These are phyloP conservation scores for Lecanicillium sp. DNA, from an alignment of 2,329 filamentous ascomycete species.

Conservation along the genomic window DNA sequence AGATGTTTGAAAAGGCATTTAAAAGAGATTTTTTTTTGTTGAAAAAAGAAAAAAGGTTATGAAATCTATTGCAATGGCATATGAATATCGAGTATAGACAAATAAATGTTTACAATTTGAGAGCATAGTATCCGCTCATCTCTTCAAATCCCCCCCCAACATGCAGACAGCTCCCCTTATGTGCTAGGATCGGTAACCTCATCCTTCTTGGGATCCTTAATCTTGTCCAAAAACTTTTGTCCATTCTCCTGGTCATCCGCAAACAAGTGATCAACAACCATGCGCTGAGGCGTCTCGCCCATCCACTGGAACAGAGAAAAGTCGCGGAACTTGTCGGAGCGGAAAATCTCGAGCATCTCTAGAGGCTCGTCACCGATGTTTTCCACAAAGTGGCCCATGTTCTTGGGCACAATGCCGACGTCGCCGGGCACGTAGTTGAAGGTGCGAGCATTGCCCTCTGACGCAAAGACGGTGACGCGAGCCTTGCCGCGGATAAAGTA, in stretches of 20 bases:
- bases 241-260: slow-evolving; percentile 50
- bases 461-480: slow-evolving; percentile 65
- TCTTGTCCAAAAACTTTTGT: slow-evolving; percentile 51
- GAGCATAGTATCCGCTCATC: too few species aligned
- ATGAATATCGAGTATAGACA: background rate
- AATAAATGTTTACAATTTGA: too few species aligned
- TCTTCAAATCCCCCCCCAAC: too few species aligned
- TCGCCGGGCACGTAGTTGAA: slow-evolving; percentile 72
- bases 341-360: slow-evolving; percentile 69
- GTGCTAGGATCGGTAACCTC: slow-evolving; percentile 32
- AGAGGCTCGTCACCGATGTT: slow-evolving; percentile 70
- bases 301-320: slow-evolving; percentile 71
- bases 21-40: too few species aligned
- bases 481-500: slow-evolving; percentile 69
- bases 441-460: slow-evolving; percentile 59
- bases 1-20: too few species aligned
- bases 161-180: background rate
- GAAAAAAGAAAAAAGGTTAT: background rate
- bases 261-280: slow-evolving; percentile 61
- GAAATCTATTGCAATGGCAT: background rate
- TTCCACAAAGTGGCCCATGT: slow-evolving; percentile 77
- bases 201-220: slow-evolving; percentile 54
- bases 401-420: slow-evolving; percentile 67
- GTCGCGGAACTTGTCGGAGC: slow-evolving; percentile 62
- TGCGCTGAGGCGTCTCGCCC: slow-evolving; percentile 58